These are phyloP conservation scores for Chaetomium globosum DNA, from an alignment of 2,329 filamentous ascomycete species.

Conservation along the genomic window DNA sequence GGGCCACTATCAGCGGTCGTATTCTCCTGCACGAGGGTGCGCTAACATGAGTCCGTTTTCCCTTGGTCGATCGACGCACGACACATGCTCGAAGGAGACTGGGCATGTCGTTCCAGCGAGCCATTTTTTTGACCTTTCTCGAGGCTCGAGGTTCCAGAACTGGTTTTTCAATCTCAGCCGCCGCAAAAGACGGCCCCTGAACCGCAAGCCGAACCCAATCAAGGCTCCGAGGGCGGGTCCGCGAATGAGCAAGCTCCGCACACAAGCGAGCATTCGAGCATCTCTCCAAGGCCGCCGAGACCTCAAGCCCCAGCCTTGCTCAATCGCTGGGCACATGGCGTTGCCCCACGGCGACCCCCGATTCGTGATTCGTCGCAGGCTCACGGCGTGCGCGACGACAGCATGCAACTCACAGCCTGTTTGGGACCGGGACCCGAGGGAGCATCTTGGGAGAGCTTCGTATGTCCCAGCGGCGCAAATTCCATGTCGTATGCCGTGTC, in stretches of 20 bases:
- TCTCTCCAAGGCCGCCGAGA: neutral
- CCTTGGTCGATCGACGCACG: constrained; percentile 3
- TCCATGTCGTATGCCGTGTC: constrained; percentile 9
- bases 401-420: constrained; percentile 2
- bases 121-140: constrained; percentile 11
- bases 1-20: neutral
- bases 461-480: constrained; percentile 2
- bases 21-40: neutral
- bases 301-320: constrained; percentile 2
- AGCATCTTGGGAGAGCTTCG: neutral
- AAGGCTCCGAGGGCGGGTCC: neutral
- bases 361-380: neutral
- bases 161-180: constrained; percentile 11
- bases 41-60: neutral
- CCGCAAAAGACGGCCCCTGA: constrained; percentile 12
- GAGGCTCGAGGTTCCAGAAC: neutral
- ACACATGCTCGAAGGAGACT: neutral
- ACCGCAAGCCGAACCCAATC: constrained; percentile 10
- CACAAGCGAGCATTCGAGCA: neutral
- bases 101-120: constrained; percentile 8
- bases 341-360: neutral
- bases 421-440: neutral
- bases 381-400: neutral
- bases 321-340: constrained; percentile 4
- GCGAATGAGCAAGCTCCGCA: constrained; percentile 5